These are phyloP conservation scores for baker's yeast (Saccharomyces cerevisiae) DNA, from an alignment of 805 yeast species.

Conservation along the genomic window DNA sequence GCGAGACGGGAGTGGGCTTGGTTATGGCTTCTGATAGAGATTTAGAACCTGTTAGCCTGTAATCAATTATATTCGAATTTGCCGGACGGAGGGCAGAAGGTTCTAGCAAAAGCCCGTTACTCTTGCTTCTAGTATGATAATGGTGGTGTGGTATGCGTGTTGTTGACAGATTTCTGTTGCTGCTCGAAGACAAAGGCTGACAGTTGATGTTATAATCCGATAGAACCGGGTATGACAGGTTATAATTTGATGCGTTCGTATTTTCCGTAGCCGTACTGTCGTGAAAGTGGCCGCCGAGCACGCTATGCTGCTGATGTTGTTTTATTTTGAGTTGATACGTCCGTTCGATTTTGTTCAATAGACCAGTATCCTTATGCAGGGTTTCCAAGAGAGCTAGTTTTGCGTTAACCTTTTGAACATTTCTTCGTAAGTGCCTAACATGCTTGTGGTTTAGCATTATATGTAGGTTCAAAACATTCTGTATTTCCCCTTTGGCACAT, in stretches of 20 bases:
- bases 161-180: neutral
- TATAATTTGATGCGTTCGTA: neutral
- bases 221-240: neutral
- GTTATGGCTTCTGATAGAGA: conserved; percentile 1
- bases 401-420: conserved; percentile 49
- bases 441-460: conserved; percentile 54
- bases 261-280: neutral
- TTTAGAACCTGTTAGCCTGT: conserved; percentile 3
- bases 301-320: neutral
- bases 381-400: conserved; percentile 46
- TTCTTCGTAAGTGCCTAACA: conserved; percentile 41
- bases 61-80: conserved; percentile 10
- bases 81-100: conserved; percentile 14
- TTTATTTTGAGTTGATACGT: neutral
- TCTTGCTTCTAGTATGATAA: conserved; percentile 30
- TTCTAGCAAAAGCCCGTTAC: conserved; percentile 19
- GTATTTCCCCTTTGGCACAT: conserved; percentile 28
- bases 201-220: neutral
- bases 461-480: conserved; percentile 50
- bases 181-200: conserved; percentile 10
- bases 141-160: conserved; percentile 13
- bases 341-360: conserved; percentile 16
- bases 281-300: neutral
- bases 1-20: neutral
- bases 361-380: conserved; percentile 30